These are phyloP conservation scores for Aspergillus diversus DNA, from an alignment of 495 filamentous ascomycete genomes.

Conservation along the genomic window DNA sequence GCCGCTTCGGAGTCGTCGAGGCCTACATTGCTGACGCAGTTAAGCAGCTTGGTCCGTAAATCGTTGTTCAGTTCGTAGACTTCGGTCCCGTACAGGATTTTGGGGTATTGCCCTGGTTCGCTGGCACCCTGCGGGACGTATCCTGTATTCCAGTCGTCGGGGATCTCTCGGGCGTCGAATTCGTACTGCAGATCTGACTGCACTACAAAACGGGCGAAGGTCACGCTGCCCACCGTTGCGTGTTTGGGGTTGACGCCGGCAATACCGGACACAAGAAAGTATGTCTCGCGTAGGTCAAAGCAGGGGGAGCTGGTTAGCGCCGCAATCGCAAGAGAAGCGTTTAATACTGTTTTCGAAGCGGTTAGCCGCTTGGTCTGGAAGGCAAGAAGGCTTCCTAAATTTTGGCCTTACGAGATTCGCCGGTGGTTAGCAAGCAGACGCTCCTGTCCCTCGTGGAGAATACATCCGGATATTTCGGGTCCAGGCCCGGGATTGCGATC, in stretches of 20 bases:
- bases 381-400: too few species aligned
- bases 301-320: constrained; percentile 59
- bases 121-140: constrained; percentile 66
- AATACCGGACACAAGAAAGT: constrained; percentile 74
- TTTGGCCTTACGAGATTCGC: constrained; percentile 55
- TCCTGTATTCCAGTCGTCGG: constrained; percentile 64
- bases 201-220: constrained; percentile 68
- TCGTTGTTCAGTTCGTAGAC: constrained; percentile 72
- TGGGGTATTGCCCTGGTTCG: constrained; percentile 61
- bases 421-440: constrained; percentile 65
- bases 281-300: constrained; percentile 71
- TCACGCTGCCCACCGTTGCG: constrained; percentile 63
- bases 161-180: constrained; percentile 71
- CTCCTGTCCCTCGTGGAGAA: constrained; percentile 62
- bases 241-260: constrained; percentile 71
- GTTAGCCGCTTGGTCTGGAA: too few species aligned
- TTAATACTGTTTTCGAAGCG: constrained; percentile 41
- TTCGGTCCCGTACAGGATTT: constrained; percentile 72
- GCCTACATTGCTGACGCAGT: constrained; percentile 57
- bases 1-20: constrained; percentile 59
- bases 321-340: constrained; percentile 66
- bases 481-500: constrained; percentile 67
- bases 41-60: constrained; percentile 59
- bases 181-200: constrained; percentile 78
- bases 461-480: constrained; percentile 64